Evolutionary conservation across 768 basidiomycete species (phyloP).

Genomic region (Termitomyces eurrhizus): DNA sequence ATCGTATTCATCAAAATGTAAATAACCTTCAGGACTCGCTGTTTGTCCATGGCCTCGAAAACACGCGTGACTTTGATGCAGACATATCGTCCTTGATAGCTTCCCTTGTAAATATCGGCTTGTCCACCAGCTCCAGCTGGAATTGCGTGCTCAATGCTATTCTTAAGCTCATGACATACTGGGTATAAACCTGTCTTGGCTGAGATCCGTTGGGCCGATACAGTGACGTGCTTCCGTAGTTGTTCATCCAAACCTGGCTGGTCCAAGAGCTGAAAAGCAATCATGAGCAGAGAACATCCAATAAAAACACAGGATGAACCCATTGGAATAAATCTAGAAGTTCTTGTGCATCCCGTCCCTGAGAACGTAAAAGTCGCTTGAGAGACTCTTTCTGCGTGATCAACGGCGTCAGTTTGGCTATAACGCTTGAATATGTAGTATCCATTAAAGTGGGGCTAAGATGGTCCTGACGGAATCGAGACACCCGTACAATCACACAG

Average conservation of each 20-base stretch:
- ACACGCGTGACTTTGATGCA: constrained; percentile 3
- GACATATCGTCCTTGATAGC: not conserved
- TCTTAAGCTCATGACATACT: not conserved
- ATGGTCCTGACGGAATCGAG: not conserved
- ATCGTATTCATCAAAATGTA: not conserved
- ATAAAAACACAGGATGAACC: not conserved
- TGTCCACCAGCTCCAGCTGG: constrained; percentile 2
- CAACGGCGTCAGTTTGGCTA: not conserved
- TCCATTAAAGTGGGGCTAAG: not conserved
- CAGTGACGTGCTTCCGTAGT: not conserved
- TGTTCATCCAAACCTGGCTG: not conserved
- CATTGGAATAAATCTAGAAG: not conserved
- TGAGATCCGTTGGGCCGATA: not conserved
- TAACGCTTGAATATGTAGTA: not conserved
- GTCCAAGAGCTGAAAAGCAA: not conserved
- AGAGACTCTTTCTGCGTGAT: not conserved
- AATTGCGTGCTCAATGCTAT: not conserved
- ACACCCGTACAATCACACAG: not conserved
- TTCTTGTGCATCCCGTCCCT: not conserved
- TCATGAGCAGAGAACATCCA: not conserved
- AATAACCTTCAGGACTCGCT: constrained; percentile 3
- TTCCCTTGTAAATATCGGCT: constrained; percentile 5
- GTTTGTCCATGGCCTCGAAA: not conserved
- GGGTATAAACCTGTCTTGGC: not conserved
- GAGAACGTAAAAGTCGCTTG: not conserved